These are phyloP conservation scores for Chrysanthemum seticuspe DNA, from an alignment of 129 eudicot species.

Conservation along the genomic window DNA sequence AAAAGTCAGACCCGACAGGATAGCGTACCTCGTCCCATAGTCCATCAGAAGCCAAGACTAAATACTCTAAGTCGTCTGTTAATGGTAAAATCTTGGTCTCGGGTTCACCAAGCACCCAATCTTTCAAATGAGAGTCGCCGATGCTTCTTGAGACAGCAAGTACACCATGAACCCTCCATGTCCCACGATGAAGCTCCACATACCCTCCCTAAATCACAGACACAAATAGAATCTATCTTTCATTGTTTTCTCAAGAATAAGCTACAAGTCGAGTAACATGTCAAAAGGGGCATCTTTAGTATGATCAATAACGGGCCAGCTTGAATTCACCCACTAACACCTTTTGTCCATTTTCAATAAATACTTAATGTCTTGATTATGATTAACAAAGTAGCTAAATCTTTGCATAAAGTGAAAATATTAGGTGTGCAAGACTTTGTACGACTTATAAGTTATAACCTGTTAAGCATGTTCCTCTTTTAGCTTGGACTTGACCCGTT, in stretches of 20 bases:
- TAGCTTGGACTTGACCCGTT: constrained; percentile 1
- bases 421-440: too few species aligned
- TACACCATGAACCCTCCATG: constrained; percentile 94
- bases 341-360: background rate
- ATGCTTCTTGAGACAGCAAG: constrained; percentile 94
- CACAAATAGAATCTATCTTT: constrained; percentile 1
- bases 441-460: background rate
- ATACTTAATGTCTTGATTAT: background rate
- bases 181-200: constrained; percentile 82
- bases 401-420: background rate
- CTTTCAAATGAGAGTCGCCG: constrained; percentile 91
- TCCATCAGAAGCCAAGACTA: constrained; percentile 92
- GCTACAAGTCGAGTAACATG: background rate
- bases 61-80: constrained; percentile 68
- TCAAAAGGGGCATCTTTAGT: background rate
- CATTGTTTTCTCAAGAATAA: background rate
- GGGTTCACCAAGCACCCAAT: constrained; percentile 89
- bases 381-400: background rate
- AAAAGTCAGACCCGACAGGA: background rate
- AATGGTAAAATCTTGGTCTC: constrained; percentile 54
- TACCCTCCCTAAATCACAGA: constrained; percentile 73
- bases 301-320: background rate
- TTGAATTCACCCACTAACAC: background rate
- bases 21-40: constrained; percentile 83
- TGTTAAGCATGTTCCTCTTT: background rate